Evolutionary conservation across 106 monocot species (phyloP).

Genomic region (Dioscorea dumetorum): DNA sequence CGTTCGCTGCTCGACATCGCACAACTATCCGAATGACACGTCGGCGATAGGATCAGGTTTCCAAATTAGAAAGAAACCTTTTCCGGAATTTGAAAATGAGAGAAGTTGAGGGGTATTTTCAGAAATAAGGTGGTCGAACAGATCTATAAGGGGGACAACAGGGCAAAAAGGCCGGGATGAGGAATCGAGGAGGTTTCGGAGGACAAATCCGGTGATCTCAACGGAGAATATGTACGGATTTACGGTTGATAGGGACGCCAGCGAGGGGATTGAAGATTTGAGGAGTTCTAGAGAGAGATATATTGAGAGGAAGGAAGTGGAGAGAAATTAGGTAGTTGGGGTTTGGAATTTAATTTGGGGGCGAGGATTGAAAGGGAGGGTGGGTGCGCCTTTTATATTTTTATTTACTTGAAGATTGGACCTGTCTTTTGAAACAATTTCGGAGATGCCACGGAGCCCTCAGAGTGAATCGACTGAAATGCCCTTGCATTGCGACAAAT

Average conservation of each 20-base stretch:
- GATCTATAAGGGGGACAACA: not conserved
- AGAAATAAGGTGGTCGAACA: too few relatives aligned
- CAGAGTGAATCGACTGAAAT: not conserved
- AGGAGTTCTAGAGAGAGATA: not conserved
- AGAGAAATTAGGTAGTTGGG: not conserved
- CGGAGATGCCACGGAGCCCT: not conserved
- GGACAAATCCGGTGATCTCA: not conserved
- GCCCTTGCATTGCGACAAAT: not conserved
- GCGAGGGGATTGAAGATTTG: not conserved
- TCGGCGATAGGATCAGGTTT: not conserved
- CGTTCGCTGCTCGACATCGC: conserved; percentile 4
- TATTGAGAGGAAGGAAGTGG: too few relatives aligned
- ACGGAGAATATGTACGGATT: not conserved
- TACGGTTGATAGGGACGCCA: not conserved
- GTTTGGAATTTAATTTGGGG: not conserved
- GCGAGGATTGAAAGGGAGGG: not conserved
- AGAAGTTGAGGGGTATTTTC: too few relatives aligned
- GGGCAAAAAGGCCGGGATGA: not conserved
- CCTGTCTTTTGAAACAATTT: not conserved
- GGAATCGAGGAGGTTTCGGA: not conserved
- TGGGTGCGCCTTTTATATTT: not conserved
- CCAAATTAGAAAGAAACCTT: not conserved
- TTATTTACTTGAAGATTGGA: not conserved
- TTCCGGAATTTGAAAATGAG: not conserved
- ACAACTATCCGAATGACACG: too few relatives aligned